These are phyloP conservation scores for Yamadazyma oceani DNA, from an alignment of 1,139 yeast genomes.

Conservation along the genomic window DNA sequence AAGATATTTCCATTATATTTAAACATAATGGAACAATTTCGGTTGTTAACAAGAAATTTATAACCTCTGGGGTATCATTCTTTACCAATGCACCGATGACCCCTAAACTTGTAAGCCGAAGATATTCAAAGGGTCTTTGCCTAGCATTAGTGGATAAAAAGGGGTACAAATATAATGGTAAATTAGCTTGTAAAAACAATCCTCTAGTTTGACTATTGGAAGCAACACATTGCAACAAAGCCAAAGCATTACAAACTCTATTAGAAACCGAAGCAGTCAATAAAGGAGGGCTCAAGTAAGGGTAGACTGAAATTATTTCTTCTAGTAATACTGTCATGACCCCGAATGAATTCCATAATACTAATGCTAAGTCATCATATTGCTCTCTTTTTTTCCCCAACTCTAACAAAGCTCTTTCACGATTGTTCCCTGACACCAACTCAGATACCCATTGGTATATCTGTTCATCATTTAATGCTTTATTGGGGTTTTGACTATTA, in stretches of 20 bases:
- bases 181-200: conserved; percentile 82
- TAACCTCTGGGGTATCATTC: conserved; percentile 94
- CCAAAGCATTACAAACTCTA: conserved; percentile 93
- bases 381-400: conserved; percentile 93
- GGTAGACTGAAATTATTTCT: conserved; percentile 88
- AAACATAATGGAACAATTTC: conserved; percentile 94
- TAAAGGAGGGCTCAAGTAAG: conserved; percentile 83
- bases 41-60: conserved; percentile 83
- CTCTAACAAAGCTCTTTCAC: conserved; percentile 90
- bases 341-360: conserved; percentile 94
- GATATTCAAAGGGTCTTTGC: conserved; percentile 89
- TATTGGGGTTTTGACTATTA: too few species aligned
- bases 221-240: conserved; percentile 93
- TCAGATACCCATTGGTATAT: conserved; percentile 91
- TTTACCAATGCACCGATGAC: conserved; percentile 96
- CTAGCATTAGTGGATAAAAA: conserved; percentile 89
- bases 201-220: conserved; percentile 89
- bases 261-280: conserved; percentile 86
- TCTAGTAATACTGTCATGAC: conserved; percentile 90
- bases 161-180: conserved; percentile 90
- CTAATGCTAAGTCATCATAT: conserved; percentile 89
- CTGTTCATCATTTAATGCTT: conserved; percentile 79
- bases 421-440: conserved; percentile 82
- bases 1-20: conserved; percentile 92
- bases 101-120: conserved; percentile 88